Evolutionary conservation across 805 yeast species (phyloP).

Genomic region (Nakazawaea molendinolei): DNA sequence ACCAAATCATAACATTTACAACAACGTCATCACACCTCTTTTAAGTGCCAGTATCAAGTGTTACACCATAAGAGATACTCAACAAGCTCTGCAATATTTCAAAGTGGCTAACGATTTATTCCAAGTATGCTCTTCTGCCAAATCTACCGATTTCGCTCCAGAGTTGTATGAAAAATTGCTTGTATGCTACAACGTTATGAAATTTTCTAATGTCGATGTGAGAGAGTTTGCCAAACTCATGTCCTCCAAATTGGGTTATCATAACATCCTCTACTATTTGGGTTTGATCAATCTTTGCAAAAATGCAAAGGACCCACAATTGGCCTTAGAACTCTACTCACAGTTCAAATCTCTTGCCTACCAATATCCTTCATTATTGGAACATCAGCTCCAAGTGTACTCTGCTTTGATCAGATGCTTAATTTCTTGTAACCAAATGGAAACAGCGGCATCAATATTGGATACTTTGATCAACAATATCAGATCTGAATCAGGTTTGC

Average conservation of each 20-base stretch:
- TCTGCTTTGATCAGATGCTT: constrained; percentile 45
- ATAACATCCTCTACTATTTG: constrained; percentile 9
- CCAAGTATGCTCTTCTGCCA: constrained; percentile 24
- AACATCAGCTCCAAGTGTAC: constrained; percentile 43
- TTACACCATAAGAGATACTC: constrained; percentile 26
- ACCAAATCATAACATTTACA: constrained; percentile 52
- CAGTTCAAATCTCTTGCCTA: constrained; percentile 23
- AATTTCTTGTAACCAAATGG: constrained; percentile 40
- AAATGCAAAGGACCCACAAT: constrained; percentile 5
- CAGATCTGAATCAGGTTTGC: constrained; percentile 21
- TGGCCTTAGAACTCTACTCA: constrained; percentile 25
- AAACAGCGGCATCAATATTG: constrained; percentile 47
- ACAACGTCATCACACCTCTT: constrained; percentile 42
- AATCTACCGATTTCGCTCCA: constrained; percentile 32
- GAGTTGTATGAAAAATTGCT: constrained; percentile 27
- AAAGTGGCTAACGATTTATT: constrained; percentile 44
- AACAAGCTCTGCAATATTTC: constrained; percentile 39
- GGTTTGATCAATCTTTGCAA: constrained; percentile 10
- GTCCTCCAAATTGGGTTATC: constrained; percentile 18
- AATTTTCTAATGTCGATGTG: constrained; percentile 15
- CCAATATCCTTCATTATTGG: constrained; percentile 2
- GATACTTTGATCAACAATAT: constrained; percentile 46
- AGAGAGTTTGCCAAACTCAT: constrained; percentile 24
- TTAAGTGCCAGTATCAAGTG: constrained; percentile 42
- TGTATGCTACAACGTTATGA: constrained; percentile 17